Base-by-base conservation (phyloP, 2,329 filamentous ascomycete genomes). In the Lithohypha guttulata region DNA sequence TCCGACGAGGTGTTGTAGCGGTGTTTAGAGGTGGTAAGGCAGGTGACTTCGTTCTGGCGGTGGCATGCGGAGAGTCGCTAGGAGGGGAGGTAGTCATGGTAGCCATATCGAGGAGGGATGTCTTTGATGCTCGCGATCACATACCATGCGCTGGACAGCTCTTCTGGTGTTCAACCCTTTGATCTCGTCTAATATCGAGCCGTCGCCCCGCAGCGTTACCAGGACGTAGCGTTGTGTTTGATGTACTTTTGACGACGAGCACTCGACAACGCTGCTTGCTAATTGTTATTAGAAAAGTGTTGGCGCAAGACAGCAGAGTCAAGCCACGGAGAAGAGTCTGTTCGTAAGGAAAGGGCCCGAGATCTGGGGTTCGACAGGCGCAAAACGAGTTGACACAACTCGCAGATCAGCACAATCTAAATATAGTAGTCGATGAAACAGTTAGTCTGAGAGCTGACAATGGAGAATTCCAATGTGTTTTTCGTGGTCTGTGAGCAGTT, bases 1-100 rank as follows among this genome's bases (percentile, higher is more conserved):
- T 69, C 57, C 74, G 71, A 55, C 46, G 45, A 18, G 72, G 77
- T 47, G 69, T 61, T 9, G 65, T 58, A 39, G 63, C 59, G 43
- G 41, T 71, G 42, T 69, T 58, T 37, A 74, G 62, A 26, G 69
- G 68, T 39, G 70, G 63, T 13, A 69, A 54, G 33, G 60, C 53
- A 17, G 64, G 57, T 45, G 59, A 56, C 46, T 56, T 60, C 18
- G 61, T 49, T 18, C 48, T 34, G 11, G 39, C 34, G 15, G 43
- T 38, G 27, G 45, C 28, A 22, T 48, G 47, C 27, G 53, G 50
- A 36, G 48, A 51, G 39, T 50, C 46, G 11, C 41, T 39, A 18
- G 64, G 50, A 34, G 59, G 56, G 33, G 61, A 60, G 46, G 61
- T 53, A 52, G 58, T 61, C 45, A 52, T 54, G 43, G 54, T 50